These are phyloP conservation scores for Cucurbita moschata DNA, from an alignment of 306 rosid species.

Conservation along the genomic window DNA sequence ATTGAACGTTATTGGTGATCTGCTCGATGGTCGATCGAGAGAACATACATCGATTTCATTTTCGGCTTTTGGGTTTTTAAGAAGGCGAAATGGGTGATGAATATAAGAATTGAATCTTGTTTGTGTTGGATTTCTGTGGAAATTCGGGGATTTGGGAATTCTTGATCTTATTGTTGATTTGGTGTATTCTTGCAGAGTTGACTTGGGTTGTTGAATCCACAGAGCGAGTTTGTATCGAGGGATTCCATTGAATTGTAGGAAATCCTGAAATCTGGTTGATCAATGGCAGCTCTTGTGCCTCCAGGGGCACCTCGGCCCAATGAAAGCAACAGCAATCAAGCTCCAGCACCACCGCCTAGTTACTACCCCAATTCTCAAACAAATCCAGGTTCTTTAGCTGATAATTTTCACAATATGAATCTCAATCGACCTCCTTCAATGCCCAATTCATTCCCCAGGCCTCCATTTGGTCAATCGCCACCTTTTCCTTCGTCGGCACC, in stretches of 20 bases:
- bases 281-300: slow-evolving; percentile 88
- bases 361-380: slow-evolving; percentile 44
- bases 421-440: slow-evolving; percentile 58
- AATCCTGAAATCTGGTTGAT: slow-evolving; percentile 22
- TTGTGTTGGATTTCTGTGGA: background rate
- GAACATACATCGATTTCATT: background rate
- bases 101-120: background rate
- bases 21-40: background rate
- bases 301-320: slow-evolving; percentile 92
- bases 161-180: background rate
- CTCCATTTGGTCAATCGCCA: slow-evolving; percentile 53
- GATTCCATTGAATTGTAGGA: slow-evolving; percentile 7
- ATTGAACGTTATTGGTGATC: background rate
- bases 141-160: slow-evolving; percentile 3
- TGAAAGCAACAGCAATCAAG: slow-evolving; percentile 15
- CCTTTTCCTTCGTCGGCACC: slow-evolving; percentile 39
- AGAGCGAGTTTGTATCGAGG: background rate
- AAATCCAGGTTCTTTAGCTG: slow-evolving; percentile 36
- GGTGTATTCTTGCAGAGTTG: slow-evolving; percentile 10
- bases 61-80: background rate
- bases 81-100: background rate
- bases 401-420: slow-evolving; percentile 57
- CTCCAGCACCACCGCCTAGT: slow-evolving; percentile 37
- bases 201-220: slow-evolving; percentile 20
- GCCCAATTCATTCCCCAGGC: slow-evolving; percentile 53